Percentiles rank a stretch among this genome's conserved stretches.
These are phyloP conservation scores for Acacia pycnantha DNA, from an alignment of 331 rosid species.

Conservation along the genomic window DNA sequence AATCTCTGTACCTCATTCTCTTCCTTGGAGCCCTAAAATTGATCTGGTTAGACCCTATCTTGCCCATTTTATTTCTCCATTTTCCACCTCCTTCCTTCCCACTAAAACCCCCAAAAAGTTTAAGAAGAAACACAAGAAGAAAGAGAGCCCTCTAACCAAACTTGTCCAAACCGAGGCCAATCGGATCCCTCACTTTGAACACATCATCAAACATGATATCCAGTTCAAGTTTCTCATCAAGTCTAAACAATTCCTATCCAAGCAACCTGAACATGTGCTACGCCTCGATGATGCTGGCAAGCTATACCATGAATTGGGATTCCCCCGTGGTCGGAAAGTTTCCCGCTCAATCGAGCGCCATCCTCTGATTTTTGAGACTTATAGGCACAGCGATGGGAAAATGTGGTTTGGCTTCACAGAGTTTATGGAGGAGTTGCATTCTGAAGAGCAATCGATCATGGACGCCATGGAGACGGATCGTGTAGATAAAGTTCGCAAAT, in stretches of 20 bases:
- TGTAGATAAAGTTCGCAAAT: conserved; percentile 62
- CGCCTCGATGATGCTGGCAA: conserved; percentile 94
- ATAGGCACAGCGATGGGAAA: conserved; percentile 70
- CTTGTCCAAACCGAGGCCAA: conserved; percentile 64
- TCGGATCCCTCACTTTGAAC: conserved; percentile 37
- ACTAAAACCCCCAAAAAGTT: conserved; percentile 7
- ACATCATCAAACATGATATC: neutral
- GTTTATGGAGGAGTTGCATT: conserved; percentile 64
- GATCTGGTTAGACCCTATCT: neutral
- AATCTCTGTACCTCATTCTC: neutral
- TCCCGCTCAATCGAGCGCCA: conserved; percentile 60
- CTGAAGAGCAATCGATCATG: conserved; percentile 56
- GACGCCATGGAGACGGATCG: conserved; percentile 67
- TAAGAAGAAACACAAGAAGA: conserved; percentile 54
- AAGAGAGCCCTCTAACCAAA: conserved; percentile 63
- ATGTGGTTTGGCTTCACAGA: conserved; percentile 86
- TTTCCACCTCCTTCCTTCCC: conserved; percentile 74
- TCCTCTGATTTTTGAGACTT: conserved; percentile 65
- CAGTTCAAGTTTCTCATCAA: conserved; percentile 2
- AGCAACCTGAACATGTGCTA: conserved; percentile 75
- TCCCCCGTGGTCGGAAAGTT: conserved; percentile 84
- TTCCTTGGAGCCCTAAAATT: conserved; percentile 8
- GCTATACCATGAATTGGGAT: conserved; percentile 92
- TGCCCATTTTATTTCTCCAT: conserved; percentile 26
- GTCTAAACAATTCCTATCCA: conserved; percentile 55